Percentiles rank a stretch among this genome's conserved stretches.
These are phyloP conservation scores for Tanozyma kutaoensis DNA, from an alignment of 805 yeast species.

Conservation along the genomic window DNA sequence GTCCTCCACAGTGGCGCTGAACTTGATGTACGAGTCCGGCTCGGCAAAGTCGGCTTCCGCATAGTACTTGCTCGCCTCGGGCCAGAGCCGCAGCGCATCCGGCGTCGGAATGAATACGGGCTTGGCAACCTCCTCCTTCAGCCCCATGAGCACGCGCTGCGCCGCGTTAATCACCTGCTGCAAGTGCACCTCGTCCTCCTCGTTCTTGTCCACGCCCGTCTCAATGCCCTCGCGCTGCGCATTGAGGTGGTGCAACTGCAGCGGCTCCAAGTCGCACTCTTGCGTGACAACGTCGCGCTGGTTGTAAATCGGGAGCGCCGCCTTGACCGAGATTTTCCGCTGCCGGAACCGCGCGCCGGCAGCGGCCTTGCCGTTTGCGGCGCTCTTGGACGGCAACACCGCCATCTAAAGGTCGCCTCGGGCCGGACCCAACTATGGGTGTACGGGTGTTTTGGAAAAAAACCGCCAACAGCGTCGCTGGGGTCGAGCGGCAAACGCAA, in stretches of 20 bases:
- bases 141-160: slow-evolving; percentile 40
- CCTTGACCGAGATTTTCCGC: slow-evolving; percentile 88
- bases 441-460: no score
- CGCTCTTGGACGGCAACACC: no score
- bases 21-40: slow-evolving; percentile 74
- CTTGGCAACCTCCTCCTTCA: slow-evolving; percentile 19
- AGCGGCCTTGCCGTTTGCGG: slow-evolving; percentile 2
- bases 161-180: slow-evolving; percentile 83
- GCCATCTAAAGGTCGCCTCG: no score
- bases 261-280: slow-evolving; percentile 36
- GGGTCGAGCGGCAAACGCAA: no score
- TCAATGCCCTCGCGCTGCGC: slow-evolving; percentile 76
- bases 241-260: slow-evolving; percentile 27
- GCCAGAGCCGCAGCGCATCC: slow-evolving; percentile 78
- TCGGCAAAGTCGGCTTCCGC: slow-evolving; percentile 43
- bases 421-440: no score
- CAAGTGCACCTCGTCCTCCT: slow-evolving; percentile 92
- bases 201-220: slow-evolving; percentile 96
- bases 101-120: slow-evolving; percentile 91
- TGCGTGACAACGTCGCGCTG: slow-evolving; percentile 72
- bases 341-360: slow-evolving; percentile 77
- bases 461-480: no score
- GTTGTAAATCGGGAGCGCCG: slow-evolving; percentile 61
- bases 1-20: slow-evolving; percentile 94
- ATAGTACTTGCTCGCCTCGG: slow-evolving; percentile 63